These are phyloP conservation scores for Plantago major DNA, from an alignment of 257 asterid genomes.

Conservation along the genomic window DNA sequence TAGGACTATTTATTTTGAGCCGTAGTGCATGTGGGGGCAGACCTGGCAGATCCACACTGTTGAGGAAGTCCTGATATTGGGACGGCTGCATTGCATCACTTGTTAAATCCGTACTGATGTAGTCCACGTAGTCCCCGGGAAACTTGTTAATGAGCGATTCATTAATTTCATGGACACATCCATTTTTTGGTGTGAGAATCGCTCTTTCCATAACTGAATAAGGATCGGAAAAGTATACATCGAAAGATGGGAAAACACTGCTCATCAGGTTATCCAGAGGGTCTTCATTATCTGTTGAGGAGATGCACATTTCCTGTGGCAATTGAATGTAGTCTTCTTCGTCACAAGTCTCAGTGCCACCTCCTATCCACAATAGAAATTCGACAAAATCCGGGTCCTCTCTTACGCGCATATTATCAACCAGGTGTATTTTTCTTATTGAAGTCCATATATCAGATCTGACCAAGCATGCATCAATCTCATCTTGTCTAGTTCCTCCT, in stretches of 20 bases:
- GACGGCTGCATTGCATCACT: neutral
- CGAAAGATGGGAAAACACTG: neutral
- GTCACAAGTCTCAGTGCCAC: neutral
- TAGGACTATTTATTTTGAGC: neutral
- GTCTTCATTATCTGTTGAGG: neutral
- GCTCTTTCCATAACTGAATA: neutral
- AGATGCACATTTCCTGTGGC: neutral
- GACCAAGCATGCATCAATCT: neutral
- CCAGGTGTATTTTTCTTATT: neutral
- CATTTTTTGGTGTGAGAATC: neutral
- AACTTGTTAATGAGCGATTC: neutral
- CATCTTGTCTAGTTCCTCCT: neutral
- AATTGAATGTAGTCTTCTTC: neutral
- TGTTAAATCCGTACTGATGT: too few relatives aligned
- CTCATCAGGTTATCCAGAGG: neutral
- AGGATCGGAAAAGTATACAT: neutral
- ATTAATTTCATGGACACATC: neutral
- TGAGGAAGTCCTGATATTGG: neutral
- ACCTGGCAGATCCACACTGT: neutral
- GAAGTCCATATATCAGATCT: neutral
- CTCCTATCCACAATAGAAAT: neutral
- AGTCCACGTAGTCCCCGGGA: too few relatives aligned
- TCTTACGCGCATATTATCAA: neutral
- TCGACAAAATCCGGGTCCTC: neutral
- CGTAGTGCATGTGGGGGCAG: neutral